Conservation (phyloP, 345 rosid genomes). For the Citrus medica region DNA sequence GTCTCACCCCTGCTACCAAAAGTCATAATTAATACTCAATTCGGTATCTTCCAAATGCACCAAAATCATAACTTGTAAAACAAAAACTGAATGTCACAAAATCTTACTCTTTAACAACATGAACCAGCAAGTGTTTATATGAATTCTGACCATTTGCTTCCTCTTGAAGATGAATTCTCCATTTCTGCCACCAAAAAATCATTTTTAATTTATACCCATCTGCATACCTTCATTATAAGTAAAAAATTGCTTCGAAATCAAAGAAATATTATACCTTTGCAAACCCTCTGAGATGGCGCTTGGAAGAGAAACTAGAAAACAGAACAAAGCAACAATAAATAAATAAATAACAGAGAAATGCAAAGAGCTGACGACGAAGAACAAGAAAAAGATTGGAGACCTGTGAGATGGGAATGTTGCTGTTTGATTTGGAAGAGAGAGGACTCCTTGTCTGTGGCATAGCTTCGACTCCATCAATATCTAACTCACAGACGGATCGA, state of each 20-base stretch:
- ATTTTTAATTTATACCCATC: not conserved
- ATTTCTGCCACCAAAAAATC: conserved; percentile 17
- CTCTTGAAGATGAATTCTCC: conserved; percentile 30
- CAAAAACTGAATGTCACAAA: not conserved
- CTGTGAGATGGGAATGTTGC: conserved; percentile 16
- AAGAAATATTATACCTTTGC: conserved; percentile 8
- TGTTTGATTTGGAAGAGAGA: conserved; percentile 6
- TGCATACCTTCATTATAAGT: not conserved
- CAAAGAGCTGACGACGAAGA: not conserved
- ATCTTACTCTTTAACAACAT: conserved; percentile 29
- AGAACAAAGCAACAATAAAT: not conserved
- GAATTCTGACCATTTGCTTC: conserved; percentile 17
- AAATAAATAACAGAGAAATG: not conserved
- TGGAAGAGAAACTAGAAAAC: not conserved
- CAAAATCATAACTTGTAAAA: not conserved
- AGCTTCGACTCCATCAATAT: conserved; percentile 24
- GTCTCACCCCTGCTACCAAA: conserved; percentile 32
- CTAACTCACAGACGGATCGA: not conserved
- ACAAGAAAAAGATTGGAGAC: not conserved
- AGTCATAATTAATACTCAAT: not conserved
- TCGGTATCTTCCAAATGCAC: not conserved
- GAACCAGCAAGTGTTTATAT: conserved; percentile 14
- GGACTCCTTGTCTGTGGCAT: conserved; percentile 10
- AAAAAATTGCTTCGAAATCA: not conserved
- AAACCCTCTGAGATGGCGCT: conserved; percentile 1